Conservation (phyloP, 129 eudicot genomes). For the Artemisia argyi region DNA sequence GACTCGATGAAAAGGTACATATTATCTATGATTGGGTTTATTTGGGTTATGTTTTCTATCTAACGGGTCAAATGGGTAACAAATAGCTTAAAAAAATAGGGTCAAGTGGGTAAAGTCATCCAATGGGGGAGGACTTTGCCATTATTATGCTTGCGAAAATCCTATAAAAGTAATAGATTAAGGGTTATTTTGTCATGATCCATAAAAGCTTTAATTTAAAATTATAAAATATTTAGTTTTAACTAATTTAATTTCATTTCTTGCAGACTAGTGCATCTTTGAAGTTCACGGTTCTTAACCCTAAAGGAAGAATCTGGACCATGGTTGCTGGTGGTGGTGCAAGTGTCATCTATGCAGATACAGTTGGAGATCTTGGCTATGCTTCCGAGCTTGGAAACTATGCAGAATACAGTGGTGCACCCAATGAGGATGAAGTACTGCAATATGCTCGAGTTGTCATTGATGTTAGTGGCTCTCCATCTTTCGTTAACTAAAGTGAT, state of each 20-base stretch:
- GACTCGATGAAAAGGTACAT: constrained; percentile 78
- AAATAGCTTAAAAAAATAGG: too few relatives aligned
- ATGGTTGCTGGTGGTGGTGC: constrained; percentile 99
- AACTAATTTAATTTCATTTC: neutral
- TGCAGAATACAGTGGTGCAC: constrained; percentile 98
- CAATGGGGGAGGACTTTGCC: neutral
- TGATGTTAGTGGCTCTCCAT: constrained; percentile 55
- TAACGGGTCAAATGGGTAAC: neutral
- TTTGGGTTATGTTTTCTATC: neutral
- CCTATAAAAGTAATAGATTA: neutral
- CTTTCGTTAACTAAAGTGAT: neutral
- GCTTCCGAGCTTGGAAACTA: constrained; percentile 95
- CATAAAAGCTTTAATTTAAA: neutral
- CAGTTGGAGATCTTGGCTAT: constrained; percentile 95
- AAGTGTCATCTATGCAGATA: constrained; percentile 93
- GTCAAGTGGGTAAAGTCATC: too few relatives aligned
- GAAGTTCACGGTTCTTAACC: constrained; percentile 83
- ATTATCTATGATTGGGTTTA: neutral
- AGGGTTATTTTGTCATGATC: neutral
- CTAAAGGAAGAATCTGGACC: constrained; percentile 96
- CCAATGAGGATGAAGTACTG: constrained; percentile 89
- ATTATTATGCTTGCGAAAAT: neutral
- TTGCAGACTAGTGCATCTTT: constrained; percentile 87
- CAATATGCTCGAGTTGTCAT: constrained; percentile 93
- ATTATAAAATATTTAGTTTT: neutral